Conservation (phyloP, 2,329 filamentous ascomycete genomes). For the Epicoccum sorghinum region DNA sequence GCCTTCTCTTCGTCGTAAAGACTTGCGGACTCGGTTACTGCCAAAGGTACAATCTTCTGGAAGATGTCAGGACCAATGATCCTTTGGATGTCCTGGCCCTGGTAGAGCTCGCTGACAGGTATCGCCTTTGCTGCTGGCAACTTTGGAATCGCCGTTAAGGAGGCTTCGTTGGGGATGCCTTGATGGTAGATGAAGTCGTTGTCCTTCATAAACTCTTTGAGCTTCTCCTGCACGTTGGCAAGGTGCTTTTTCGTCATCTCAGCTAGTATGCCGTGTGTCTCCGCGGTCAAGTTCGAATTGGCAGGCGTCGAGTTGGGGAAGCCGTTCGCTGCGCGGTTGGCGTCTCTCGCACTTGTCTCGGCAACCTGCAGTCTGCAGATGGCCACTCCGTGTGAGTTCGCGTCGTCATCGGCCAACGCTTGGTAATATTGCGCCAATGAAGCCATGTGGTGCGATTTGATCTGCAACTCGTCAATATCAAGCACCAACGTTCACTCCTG, state of each 20-base stretch:
- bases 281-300: slow-evolving; percentile 81
- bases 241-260: slow-evolving; percentile 86
- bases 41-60: slow-evolving; percentile 92
- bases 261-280: slow-evolving; percentile 74
- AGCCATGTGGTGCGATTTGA: slow-evolving; percentile 81
- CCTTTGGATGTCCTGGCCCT: slow-evolving; percentile 93
- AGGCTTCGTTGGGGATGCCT: slow-evolving; percentile 82
- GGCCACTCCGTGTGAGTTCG: slow-evolving; percentile 82
- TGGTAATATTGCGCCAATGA: slow-evolving; percentile 94
- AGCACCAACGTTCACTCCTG: not conserved
- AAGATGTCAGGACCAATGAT: slow-evolving; percentile 98
- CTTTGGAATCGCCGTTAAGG: slow-evolving; percentile 81
- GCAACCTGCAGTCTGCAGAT: slow-evolving; percentile 83
- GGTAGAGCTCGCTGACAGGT: slow-evolving; percentile 93
- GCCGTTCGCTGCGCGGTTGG: slow-evolving; percentile 73
- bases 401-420: slow-evolving; percentile 87
- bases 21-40: slow-evolving; percentile 95
- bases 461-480: slow-evolving; percentile 43
- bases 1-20: slow-evolving; percentile 98
- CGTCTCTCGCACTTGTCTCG: slow-evolving; percentile 78
- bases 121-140: slow-evolving; percentile 96
- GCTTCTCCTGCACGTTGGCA: slow-evolving; percentile 78
- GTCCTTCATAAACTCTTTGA: slow-evolving; percentile 80
- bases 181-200: slow-evolving; percentile 99
- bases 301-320: slow-evolving; percentile 82